Base-by-base conservation (phyloP, 192 early-diverging fungal species). In the Coemansia umbellata region DNA sequence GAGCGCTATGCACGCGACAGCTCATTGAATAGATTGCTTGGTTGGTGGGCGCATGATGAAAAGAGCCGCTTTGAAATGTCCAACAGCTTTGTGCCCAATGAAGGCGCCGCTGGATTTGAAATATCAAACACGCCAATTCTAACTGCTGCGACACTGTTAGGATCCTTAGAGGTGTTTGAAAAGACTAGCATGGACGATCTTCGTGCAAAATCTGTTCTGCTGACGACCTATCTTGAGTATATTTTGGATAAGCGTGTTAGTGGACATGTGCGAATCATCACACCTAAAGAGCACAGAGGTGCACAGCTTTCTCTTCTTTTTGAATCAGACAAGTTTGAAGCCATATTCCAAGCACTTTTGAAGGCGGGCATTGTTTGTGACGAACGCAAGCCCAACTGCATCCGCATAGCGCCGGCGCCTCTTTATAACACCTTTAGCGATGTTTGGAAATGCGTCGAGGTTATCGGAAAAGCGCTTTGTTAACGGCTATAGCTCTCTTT, bases 11-110 rank as follows among this genome's bases (percentile, higher is more conserved):
- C 80, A n/a, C 63, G 73, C 28, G 67, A 80, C 45, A 60, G 74
- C 31, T 64, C 70, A 15, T 73, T 84, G 37, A 79, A 80, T 11
- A 82, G 89, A 23, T 79, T 95, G 26, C 78, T 85, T 2, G 93
- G 93, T 8, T 98, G 96, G 96, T 99, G 94, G 94, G 89, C 90
- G 22, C 87, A 90, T 58, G 84, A 94, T 30, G 85, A 84, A 51
- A 58, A 49, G 19, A 87, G 86, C 8, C 88, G 91, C 40, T 98
- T 98, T 68, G 72, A 88, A 31, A 95, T 98, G 95, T 70, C 81
- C 56, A 84, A 92, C 62, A 74, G 69, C 18, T 94, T 97, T 63
- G 80, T 77, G 33, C 89, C 92, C 1, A 87, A 85, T 26, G 73
- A 80, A 9, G 91, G 90, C 2, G 91, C 96, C 14, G 79, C 81